phyloP scores from a whole-genome alignment of 1,139 yeast species.

The Kluyveromyces sp. region DNA sequence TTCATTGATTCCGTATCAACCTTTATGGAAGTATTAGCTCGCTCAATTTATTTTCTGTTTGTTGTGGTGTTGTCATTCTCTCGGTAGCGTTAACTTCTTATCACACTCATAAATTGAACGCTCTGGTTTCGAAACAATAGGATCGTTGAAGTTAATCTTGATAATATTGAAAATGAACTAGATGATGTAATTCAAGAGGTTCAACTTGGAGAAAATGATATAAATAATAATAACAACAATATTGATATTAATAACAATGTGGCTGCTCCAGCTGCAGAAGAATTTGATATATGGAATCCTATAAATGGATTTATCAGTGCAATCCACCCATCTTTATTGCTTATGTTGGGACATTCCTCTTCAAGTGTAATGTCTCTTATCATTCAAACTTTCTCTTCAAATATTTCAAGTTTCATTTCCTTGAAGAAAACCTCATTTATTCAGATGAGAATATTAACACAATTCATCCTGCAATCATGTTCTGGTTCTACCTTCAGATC shows the following conservation, averaged over 20 bases:
- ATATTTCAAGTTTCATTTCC: neutral
- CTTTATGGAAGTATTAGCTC: neutral
- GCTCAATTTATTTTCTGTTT: conserved; percentile 2
- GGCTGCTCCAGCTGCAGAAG: neutral
- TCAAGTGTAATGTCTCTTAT: neutral
- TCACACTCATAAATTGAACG: neutral
- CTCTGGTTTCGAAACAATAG: neutral
- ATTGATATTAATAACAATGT: neutral
- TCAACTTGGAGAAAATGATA: neutral
- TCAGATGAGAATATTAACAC: too few relatives aligned
- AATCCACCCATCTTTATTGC: neutral
- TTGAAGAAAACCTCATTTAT: neutral
- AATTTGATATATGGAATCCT: neutral
- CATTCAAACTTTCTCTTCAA: neutral
- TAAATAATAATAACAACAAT: neutral
- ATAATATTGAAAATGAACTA: neutral
- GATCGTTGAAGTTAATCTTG: neutral
- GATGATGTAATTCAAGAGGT: neutral
- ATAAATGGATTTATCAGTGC: neutral
- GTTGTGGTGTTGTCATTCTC: neutral
- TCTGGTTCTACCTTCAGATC: too few relatives aligned
- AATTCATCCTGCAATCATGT: too few relatives aligned
- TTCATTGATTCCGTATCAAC: neutral
- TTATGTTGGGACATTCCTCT: neutral
- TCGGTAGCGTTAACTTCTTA: neutral